Conservation (phyloP, 306 rosid species). For the Castanopsis chinensis region DNA sequence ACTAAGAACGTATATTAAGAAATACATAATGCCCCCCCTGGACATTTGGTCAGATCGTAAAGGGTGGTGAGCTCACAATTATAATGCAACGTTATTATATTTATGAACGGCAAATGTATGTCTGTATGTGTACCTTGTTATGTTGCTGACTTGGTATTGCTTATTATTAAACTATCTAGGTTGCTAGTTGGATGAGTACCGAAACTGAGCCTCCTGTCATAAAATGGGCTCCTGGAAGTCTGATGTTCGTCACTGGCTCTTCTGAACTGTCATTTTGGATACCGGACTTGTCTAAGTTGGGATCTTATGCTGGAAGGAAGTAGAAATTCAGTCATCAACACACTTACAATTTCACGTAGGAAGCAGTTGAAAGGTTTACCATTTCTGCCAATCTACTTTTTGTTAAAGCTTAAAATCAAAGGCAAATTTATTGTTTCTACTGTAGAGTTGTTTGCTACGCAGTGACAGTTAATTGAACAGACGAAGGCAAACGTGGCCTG, state of each 20-base stretch:
- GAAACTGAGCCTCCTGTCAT: constrained; percentile 89
- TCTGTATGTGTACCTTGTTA: not conserved
- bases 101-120: not conserved
- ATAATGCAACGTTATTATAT: not conserved
- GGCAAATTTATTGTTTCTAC: not conserved
- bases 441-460: not conserved
- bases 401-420: constrained; percentile 13
- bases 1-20: not conserved
- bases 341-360: not conserved
- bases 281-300: constrained; percentile 90
- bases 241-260: constrained; percentile 90
- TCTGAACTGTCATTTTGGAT: constrained; percentile 91
- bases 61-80: not conserved
- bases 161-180: constrained; percentile 41
- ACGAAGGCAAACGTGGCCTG: constrained; percentile 1
- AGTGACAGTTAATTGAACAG: not conserved
- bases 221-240: constrained; percentile 93
- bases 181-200: constrained; percentile 90
- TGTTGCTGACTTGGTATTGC: constrained; percentile 4
- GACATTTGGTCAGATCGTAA: not conserved
- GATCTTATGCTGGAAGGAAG: constrained; percentile 80
- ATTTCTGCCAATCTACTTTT: not conserved
- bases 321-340: constrained; percentile 32
- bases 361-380: constrained; percentile 11
- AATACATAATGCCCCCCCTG: not conserved